phyloP scores from a whole-genome alignment of 1,284 basidiomycete genomes.

The Athelia sp. region DNA sequence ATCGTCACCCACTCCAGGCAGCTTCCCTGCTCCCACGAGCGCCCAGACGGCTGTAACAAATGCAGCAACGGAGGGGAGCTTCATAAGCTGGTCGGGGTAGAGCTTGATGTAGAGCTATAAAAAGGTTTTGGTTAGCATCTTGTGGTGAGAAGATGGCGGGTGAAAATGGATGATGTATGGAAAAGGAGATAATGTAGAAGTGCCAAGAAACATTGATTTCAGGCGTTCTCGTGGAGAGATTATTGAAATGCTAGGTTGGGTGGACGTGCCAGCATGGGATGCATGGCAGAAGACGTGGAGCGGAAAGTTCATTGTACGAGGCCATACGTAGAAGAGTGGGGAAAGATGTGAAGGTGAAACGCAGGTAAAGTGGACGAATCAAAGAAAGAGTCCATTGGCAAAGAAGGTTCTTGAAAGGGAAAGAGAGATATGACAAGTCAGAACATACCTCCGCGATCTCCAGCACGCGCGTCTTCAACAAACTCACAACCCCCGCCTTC shows the following conservation, averaged over 20 bases:
- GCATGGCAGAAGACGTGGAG: too few relatives aligned
- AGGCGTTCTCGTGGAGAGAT: too few relatives aligned
- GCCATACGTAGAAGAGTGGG: too few relatives aligned
- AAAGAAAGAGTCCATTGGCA: too few relatives aligned
- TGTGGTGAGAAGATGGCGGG: conserved; percentile 1
- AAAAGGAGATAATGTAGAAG: conserved; percentile 7
- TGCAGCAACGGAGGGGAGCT: conserved; percentile 65
- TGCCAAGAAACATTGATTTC: too few relatives aligned
- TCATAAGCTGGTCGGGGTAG: conserved; percentile 82
- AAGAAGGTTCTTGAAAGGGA: neutral
- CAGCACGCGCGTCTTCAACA: conserved; percentile 80
- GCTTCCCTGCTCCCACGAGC: conserved; percentile 73
- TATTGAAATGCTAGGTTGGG: too few relatives aligned
- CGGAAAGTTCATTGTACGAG: too few relatives aligned
- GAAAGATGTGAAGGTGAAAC: too few relatives aligned
- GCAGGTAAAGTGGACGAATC: too few relatives aligned
- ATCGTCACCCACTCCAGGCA: conserved; percentile 74
- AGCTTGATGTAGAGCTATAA: conserved; percentile 83
- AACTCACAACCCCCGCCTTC: conserved; percentile 38
- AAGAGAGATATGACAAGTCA: neutral
- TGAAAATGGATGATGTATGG: conserved; percentile 4
- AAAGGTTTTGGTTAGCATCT: neutral
- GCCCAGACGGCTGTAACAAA: conserved; percentile 94
- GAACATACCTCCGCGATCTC: conserved; percentile 78
- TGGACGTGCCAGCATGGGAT: too few relatives aligned